A percentile compares a stretch with the other conserved stretches of the same genome.
Conservation (phyloP, 1,284 basidiomycete species). For the Laetiporus sulphureus region DNA sequence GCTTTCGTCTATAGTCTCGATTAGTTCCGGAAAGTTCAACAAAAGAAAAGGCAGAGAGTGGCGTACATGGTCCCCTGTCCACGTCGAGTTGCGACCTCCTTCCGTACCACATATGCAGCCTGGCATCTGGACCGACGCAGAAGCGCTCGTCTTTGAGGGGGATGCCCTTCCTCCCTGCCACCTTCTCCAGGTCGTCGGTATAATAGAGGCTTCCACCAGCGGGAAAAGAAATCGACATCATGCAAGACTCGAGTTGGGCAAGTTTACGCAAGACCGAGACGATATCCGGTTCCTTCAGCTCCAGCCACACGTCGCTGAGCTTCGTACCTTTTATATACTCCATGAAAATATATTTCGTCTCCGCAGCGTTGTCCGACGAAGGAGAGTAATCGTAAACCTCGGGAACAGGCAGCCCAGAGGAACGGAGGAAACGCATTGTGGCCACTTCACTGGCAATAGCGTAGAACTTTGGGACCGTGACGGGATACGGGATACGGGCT, state of each 20-base stretch:
- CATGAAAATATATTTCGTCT: constrained; percentile 50
- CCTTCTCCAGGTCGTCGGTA: constrained; percentile 34
- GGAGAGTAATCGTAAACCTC: constrained; percentile 46
- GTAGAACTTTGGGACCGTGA: constrained; percentile 36
- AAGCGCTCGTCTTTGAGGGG: constrained; percentile 29
- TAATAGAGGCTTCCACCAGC: too few species aligned
- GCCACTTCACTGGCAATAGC: constrained; percentile 47
- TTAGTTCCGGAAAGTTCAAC: constrained; percentile 23
- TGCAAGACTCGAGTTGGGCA: constrained; percentile 35
- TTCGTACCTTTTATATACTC: constrained; percentile 38
- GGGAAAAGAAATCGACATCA: constrained; percentile 43
- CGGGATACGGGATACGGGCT: constrained; percentile 42
- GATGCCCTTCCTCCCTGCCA: constrained; percentile 26
- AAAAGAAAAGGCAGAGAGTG: constrained; percentile 19
- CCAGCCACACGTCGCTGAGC: constrained; percentile 38
- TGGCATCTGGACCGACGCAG: too few species aligned
- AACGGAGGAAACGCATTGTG: constrained; percentile 43
- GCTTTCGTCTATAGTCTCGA: constrained; percentile 32
- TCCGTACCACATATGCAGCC: constrained; percentile 40
- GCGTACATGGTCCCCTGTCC: constrained; percentile 42
- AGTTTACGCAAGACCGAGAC: constrained; percentile 37
- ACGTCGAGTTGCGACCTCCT: constrained; percentile 41
- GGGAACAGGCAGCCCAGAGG: constrained; percentile 38
- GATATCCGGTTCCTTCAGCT: constrained; percentile 35
- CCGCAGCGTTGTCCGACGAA: constrained; percentile 38